phyloP scores from a whole-genome alignment of 2,329 filamentous ascomycete genomes.

The Grosmannia huntii region DNA sequence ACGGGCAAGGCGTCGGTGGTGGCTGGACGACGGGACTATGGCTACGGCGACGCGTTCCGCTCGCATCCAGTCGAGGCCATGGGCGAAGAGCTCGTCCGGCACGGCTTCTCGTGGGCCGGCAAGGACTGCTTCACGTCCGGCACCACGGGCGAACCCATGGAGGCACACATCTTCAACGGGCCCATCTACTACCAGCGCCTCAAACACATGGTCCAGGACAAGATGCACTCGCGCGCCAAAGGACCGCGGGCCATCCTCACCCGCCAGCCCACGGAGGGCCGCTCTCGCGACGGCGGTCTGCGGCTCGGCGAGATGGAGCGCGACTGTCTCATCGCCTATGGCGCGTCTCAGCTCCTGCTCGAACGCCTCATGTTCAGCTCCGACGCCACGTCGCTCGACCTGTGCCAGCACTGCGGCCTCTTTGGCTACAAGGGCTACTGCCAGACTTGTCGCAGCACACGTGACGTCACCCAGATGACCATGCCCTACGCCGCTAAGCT shows the following conservation, averaged over 20 bases:
- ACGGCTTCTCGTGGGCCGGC: conserved; percentile 92
- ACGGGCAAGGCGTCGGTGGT: conserved; percentile 89
- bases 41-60: conserved; percentile 68
- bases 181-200: conserved; percentile 99
- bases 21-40: conserved; percentile 75
- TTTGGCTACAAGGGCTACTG: conserved; percentile 96
- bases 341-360: conserved; percentile 79
- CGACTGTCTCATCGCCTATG: conserved; percentile 95
- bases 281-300: conserved; percentile 81
- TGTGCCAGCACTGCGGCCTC: conserved; percentile 86
- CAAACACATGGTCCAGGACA: conserved; percentile 99
- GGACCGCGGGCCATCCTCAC: conserved; percentile 88
- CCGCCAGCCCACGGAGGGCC: conserved; percentile 89
- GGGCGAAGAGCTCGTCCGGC: conserved; percentile 68
- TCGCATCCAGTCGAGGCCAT: conserved; percentile 78
- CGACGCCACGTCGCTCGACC: conserved; percentile 81
- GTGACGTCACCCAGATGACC: conserved; percentile 79
- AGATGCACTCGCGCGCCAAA: conserved; percentile 92
- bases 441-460: conserved; percentile 77
- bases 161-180: conserved; percentile 95
- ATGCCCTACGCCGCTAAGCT: conserved; percentile 97
- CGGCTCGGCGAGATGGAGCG: conserved; percentile 97
- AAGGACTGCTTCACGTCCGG: conserved; percentile 95
- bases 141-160: conserved; percentile 85
- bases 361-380: conserved; percentile 92